Evolutionary conservation across 2,329 filamentous ascomycete species (phyloP).

Genomic region (Exophiala aquamarina): DNA sequence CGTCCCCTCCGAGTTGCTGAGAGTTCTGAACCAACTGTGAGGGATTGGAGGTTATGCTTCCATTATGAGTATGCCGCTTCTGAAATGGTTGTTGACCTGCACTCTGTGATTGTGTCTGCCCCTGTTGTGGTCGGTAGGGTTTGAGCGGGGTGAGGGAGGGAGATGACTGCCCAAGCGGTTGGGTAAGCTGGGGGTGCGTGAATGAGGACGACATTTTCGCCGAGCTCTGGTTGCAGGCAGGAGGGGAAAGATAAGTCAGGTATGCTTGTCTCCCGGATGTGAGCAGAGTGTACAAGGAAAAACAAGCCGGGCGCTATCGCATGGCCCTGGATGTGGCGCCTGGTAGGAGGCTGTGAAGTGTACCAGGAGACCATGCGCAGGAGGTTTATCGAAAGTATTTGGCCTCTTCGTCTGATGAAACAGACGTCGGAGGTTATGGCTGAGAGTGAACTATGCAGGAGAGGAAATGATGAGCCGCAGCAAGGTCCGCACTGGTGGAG

Average conservation of each 20-base stretch:
- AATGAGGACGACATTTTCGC: slow-evolving; percentile 15
- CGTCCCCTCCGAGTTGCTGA: slow-evolving; percentile 3
- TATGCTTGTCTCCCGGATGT: slow-evolving; percentile 9
- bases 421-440: not conserved
- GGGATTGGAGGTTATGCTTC: slow-evolving; percentile 23
- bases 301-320: slow-evolving; percentile 10
- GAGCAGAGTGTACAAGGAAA: slow-evolving; percentile 10
- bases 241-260: slow-evolving; percentile 4
- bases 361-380: slow-evolving; percentile 5
- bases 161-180: slow-evolving; percentile 10
- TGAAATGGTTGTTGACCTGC: not conserved
- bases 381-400: not conserved
- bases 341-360: slow-evolving; percentile 10
- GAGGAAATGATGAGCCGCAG: slow-evolving; percentile 7
- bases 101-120: slow-evolving; percentile 1
- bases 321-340: slow-evolving; percentile 13
- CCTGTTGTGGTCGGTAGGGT: slow-evolving; percentile 4
- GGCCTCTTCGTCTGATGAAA: not conserved
- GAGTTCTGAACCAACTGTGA: slow-evolving; percentile 2
- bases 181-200: slow-evolving; percentile 4
- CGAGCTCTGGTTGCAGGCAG: slow-evolving; percentile 1
- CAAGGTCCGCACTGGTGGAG: slow-evolving; percentile 5
- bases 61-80: slow-evolving; percentile 11
- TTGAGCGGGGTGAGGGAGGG: slow-evolving; percentile 5
- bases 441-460: not conserved